phyloP scores from a whole-genome alignment of 73 alveolate species.

The Urostyla sp. region DNA sequence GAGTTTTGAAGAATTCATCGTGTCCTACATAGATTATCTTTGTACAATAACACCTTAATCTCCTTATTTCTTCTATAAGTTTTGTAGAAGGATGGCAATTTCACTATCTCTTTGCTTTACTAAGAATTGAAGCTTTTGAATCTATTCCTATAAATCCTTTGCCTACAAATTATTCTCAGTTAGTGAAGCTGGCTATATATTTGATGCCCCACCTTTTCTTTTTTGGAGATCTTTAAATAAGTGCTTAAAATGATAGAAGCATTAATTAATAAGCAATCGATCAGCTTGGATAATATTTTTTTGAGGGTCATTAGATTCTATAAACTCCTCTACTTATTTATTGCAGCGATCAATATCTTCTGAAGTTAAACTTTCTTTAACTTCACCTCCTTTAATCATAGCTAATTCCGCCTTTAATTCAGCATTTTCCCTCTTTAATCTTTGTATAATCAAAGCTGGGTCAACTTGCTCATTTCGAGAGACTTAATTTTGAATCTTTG shows the following conservation, averaged over 20 bases:
- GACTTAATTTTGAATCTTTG: constrained; percentile 94
- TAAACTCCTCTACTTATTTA: constrained; percentile 87
- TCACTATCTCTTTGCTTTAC: constrained; percentile 88
- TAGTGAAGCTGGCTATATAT: constrained; percentile 10
- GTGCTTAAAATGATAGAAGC: constrained; percentile 93
- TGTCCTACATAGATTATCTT: constrained; percentile 1
- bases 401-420: constrained; percentile 97
- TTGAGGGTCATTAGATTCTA: constrained; percentile 88
- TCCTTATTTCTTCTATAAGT: constrained; percentile 77
- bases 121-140: constrained; percentile 71
- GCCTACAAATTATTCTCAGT: constrained; percentile 40
- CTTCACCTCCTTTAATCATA: constrained; percentile 93
- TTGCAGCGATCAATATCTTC: constrained; percentile 95
- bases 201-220: constrained; percentile 63
- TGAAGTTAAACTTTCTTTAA: constrained; percentile 85
- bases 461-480: constrained; percentile 96
- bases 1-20: not conserved
- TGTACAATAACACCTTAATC: constrained; percentile 57
- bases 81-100: constrained; percentile 82
- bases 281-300: constrained; percentile 86
- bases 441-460: constrained; percentile 94
- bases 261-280: constrained; percentile 92
- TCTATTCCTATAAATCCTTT: constrained; percentile 69
- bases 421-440: constrained; percentile 95
- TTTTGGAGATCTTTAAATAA: constrained; percentile 75